Evolutionary conservation across 1,139 yeast genomes (phyloP).

Genomic region (Arxiozyma bovina): DNA sequence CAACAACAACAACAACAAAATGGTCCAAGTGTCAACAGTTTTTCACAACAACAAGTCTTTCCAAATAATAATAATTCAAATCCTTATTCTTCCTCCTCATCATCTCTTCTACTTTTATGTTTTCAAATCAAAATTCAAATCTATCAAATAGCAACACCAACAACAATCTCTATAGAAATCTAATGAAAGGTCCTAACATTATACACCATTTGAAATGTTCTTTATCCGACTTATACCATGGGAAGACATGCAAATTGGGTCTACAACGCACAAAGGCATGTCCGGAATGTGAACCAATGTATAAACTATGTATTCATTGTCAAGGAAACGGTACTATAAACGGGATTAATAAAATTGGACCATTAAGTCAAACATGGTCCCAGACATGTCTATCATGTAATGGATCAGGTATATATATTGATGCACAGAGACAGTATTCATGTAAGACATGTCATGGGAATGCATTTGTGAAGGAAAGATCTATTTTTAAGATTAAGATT

Average conservation of each 20-base stretch:
- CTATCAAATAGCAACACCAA: neutral
- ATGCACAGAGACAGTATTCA: slow-evolving; percentile 20
- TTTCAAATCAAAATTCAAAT: neutral
- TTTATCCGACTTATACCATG: slow-evolving; percentile 41
- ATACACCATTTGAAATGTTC: slow-evolving; percentile 40
- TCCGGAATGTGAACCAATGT: slow-evolving; percentile 3
- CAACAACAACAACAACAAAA: neutral
- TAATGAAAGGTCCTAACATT: slow-evolving; percentile 38
- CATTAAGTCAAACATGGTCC: slow-evolving; percentile 6
- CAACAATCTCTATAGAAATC: neutral
- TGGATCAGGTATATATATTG: slow-evolving; percentile 35
- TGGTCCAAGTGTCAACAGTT: neutral
- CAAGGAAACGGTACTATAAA: slow-evolving; percentile 2
- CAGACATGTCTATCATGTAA: slow-evolving; percentile 29
- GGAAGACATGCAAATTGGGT: slow-evolving; percentile 40
- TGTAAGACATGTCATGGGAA: slow-evolving; percentile 39
- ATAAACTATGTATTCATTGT: slow-evolving; percentile 1
- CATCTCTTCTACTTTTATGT: neutral
- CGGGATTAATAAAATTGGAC: slow-evolving; percentile 2
- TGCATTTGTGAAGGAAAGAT: slow-evolving; percentile 37
- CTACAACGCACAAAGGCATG: slow-evolving; percentile 39
- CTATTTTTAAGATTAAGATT: slow-evolving; percentile 43
- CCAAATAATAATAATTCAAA: neutral
- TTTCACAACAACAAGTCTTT: neutral
- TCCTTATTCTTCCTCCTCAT: neutral